Conservation (phyloP, 2,329 filamentous ascomycete genomes). For the Mycogone perniciosa region DNA sequence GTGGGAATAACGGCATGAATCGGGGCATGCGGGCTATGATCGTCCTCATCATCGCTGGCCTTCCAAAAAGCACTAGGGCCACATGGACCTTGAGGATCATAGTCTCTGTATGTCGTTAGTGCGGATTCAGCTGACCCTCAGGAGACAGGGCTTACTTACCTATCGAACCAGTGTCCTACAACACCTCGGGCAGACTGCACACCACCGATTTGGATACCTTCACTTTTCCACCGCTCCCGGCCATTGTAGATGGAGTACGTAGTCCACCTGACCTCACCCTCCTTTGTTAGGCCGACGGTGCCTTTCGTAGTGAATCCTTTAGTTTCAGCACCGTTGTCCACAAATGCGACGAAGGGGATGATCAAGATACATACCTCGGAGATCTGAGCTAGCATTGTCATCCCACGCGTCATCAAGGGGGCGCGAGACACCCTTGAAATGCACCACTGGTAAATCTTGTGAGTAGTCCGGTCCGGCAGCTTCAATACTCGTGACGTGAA, state of each 20-base stretch:
- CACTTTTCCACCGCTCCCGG: conserved; percentile 68
- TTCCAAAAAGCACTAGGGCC: conserved; percentile 79
- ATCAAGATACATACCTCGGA: conserved; percentile 48
- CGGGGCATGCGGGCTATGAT: conserved; percentile 11
- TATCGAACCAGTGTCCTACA: conserved; percentile 73
- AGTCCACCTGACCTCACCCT: conserved; percentile 71
- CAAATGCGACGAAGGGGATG: too few species aligned
- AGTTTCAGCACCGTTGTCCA: conserved; percentile 15
- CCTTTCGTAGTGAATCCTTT: conserved; percentile 36
- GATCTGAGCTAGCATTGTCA: conserved; percentile 59
- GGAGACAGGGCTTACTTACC: conserved; percentile 36
- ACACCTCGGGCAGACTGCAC: conserved; percentile 58
- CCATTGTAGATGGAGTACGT: conserved; percentile 58
- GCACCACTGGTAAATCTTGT: conserved; percentile 55
- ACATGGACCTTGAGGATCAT: conserved; percentile 60
- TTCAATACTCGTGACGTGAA: conserved; percentile 56
- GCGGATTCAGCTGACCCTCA: neutral
- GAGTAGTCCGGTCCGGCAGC: conserved; percentile 52
- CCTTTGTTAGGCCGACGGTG: conserved; percentile 56
- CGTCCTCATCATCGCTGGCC: conserved; percentile 43
- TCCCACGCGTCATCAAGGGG: conserved; percentile 60
- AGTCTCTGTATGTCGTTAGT: conserved; percentile 42
- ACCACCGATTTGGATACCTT: conserved; percentile 69
- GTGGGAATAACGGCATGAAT: conserved; percentile 27
- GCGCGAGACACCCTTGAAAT: conserved; percentile 58